Base-by-base conservation (phyloP, 1,284 basidiomycete genomes). In the Ceratorhiza oryzae-sativae region DNA sequence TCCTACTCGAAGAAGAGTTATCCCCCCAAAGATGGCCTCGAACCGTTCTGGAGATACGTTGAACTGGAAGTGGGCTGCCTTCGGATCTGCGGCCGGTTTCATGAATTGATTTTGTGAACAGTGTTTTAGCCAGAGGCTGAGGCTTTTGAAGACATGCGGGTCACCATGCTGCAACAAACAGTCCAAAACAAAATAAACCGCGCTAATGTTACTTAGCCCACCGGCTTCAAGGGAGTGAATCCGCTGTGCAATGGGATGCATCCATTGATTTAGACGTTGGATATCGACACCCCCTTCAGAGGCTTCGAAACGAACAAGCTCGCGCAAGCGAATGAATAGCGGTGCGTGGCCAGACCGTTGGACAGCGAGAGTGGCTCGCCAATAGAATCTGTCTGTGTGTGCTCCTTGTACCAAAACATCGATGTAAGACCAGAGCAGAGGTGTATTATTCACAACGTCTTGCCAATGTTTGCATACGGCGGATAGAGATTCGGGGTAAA, bases 381-480 rank as follows among this genome's bases (percentile, higher is more conserved):
- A n/a, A n/a, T n/a, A n/a, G n/a, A n/a, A n/a, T n/a, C n/a, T n/a
- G n/a, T n/a, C n/a, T n/a, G n/a, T n/a, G n/a, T n/a, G n/a, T n/a
- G n/a, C n/a, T n/a, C n/a, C n/a, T n/a, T n/a, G n/a, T n/a, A n/a
- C n/a, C n/a, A n/a, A n/a, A n/a, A n/a, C n/a, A n/a, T 62, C 60
- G 25, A 62, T 62, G 42, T 62, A 27, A 0, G 60, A 62, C 60
- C 60, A 62, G n/a, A 62, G 42, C 6, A 27, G 6, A n/a, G 42
- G n/a, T 2, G 25, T 32, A 25, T 42, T 20, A n/a, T n/a, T 32
- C 4, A 46, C 15, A n/a, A 62, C 15, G 42, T 23, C 8, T 2
- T 42, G 42, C 60, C 60, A 62, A 15, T 18, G 15, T 12, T 9
- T 18, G 27, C 60, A 62, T 4, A 62, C 60, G 3, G 18, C 20